Evolutionary conservation across 768 basidiomycete genomes (phyloP).

Genomic region (Boletus tylopilopsis): DNA sequence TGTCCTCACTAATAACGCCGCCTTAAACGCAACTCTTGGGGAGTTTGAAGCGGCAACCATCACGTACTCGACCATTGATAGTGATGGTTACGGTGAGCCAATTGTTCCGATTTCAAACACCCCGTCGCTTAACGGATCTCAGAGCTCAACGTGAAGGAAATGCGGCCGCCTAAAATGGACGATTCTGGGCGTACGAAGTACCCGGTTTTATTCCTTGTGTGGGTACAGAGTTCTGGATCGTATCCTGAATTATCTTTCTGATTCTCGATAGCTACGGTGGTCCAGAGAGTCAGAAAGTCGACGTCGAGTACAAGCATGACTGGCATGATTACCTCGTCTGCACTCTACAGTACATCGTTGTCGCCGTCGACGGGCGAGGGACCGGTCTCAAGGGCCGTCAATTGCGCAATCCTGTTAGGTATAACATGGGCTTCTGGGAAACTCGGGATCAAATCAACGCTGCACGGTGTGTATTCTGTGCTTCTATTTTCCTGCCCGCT

Average conservation of each 20-base stretch:
- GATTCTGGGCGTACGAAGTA: slow-evolving; percentile 94
- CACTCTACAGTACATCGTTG: slow-evolving; percentile 77
- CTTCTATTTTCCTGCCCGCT: background rate
- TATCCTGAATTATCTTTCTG: slow-evolving; percentile 1
- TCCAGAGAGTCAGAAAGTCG: slow-evolving; percentile 78
- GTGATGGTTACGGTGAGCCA: slow-evolving; percentile 70
- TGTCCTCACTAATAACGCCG: slow-evolving; percentile 67
- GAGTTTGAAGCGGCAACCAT: slow-evolving; percentile 73
- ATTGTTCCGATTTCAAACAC: slow-evolving; percentile 14
- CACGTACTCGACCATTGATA: slow-evolving; percentile 65
- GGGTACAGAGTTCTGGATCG: slow-evolving; percentile 6
- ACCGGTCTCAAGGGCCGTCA: slow-evolving; percentile 88
- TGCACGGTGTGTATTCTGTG: slow-evolving; percentile 56
- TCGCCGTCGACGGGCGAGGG: slow-evolving; percentile 88
- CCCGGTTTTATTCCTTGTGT: slow-evolving; percentile 90
- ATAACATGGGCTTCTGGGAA: slow-evolving; percentile 87
- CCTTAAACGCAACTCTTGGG: slow-evolving; percentile 57
- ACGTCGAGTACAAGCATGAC: slow-evolving; percentile 61
- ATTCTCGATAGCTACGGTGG: slow-evolving; percentile 73
- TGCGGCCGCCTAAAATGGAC: slow-evolving; percentile 91
- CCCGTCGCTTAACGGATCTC: slow-evolving; percentile 19
- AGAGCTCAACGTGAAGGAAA: slow-evolving; percentile 90
- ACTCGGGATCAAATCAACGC: slow-evolving; percentile 86
- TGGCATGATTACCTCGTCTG: slow-evolving; percentile 89
- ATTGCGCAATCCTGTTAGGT: slow-evolving; percentile 83